These are phyloP conservation scores for Phlyctochytrium planicorne DNA, from an alignment of 192 early-diverging fungal genomes.

Conservation along the genomic window DNA sequence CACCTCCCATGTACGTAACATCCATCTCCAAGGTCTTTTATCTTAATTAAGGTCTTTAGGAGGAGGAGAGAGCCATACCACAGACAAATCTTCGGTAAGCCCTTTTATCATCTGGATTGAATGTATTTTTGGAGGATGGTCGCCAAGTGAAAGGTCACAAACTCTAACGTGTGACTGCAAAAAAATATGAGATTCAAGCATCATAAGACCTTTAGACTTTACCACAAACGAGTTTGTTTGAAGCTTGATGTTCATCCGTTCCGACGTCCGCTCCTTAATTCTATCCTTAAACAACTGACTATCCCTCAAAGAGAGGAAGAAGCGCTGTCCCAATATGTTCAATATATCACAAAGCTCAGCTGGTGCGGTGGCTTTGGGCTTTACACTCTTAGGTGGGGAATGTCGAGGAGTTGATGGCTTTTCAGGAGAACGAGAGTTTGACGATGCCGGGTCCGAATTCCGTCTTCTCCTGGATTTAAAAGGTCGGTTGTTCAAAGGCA, in stretches of 20 bases:
- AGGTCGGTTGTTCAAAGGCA: too few species aligned
- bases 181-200: background rate
- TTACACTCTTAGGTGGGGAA: background rate
- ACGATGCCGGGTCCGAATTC: too few species aligned
- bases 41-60: background rate
- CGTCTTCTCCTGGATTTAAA: too few species aligned
- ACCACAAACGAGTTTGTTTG: slow-evolving; percentile 47
- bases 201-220: background rate
- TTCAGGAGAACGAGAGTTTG: too few species aligned
- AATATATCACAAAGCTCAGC: slow-evolving; percentile 40
- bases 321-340: slow-evolving; percentile 44
- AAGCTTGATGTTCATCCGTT: slow-evolving; percentile 49
- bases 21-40: slow-evolving; percentile 36
- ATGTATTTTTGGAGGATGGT: slow-evolving; percentile 43
- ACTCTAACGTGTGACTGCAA: slow-evolving; percentile 42
- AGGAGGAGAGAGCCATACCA: slow-evolving; percentile 36
- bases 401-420: too few species aligned
- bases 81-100: slow-evolving; percentile 54
- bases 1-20: slow-evolving; percentile 50
- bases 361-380: slow-evolving; percentile 18
- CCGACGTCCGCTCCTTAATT: slow-evolving; percentile 30
- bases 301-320: slow-evolving; percentile 50
- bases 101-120: slow-evolving; percentile 46
- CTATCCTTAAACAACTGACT: slow-evolving; percentile 39
- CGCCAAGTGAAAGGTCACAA: slow-evolving; percentile 43